Percentiles rank a stretch among this genome's conserved stretches.
phyloP scores from a whole-genome alignment of 257 asterid genomes.

The Rubia yunnanensis region DNA sequence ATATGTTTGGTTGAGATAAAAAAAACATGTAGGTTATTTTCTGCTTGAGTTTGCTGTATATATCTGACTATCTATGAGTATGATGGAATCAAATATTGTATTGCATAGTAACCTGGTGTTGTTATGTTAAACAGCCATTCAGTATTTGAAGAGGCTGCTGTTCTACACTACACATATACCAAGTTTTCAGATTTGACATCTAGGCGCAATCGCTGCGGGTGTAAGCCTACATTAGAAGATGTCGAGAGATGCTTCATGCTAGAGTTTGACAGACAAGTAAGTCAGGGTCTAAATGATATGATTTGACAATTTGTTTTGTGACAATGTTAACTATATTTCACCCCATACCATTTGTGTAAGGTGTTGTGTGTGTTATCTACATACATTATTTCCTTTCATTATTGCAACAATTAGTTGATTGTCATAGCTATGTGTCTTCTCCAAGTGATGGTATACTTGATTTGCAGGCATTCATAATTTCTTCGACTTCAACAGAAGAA shows the following conservation, averaged over 20 bases:
- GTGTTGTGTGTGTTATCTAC: neutral
- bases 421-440: too few relatives aligned
- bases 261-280: slow-evolving; percentile 74
- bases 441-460: too few relatives aligned
- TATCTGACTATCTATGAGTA: too few relatives aligned
- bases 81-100: too few relatives aligned
- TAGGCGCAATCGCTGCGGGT: slow-evolving; percentile 74
- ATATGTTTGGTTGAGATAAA: too few relatives aligned
- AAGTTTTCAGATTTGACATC: slow-evolving; percentile 80
- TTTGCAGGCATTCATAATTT: slow-evolving; percentile 44
- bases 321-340: neutral
- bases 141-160: slow-evolving; percentile 67
- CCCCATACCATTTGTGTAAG: neutral
- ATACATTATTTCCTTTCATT: too few relatives aligned
- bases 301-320: neutral
- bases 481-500: slow-evolving; percentile 32
- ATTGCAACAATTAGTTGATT: too few relatives aligned
- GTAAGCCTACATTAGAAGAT: slow-evolving; percentile 78
- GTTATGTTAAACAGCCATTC: slow-evolving; percentile 38
- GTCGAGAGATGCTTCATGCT: slow-evolving; percentile 70
- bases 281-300: slow-evolving; percentile 6
- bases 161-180: slow-evolving; percentile 71
- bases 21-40: too few relatives aligned
- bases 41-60: too few relatives aligned
- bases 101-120: neutral